phyloP scores from a whole-genome alignment of 768 basidiomycete species.

The Obba rivulosa region DNA sequence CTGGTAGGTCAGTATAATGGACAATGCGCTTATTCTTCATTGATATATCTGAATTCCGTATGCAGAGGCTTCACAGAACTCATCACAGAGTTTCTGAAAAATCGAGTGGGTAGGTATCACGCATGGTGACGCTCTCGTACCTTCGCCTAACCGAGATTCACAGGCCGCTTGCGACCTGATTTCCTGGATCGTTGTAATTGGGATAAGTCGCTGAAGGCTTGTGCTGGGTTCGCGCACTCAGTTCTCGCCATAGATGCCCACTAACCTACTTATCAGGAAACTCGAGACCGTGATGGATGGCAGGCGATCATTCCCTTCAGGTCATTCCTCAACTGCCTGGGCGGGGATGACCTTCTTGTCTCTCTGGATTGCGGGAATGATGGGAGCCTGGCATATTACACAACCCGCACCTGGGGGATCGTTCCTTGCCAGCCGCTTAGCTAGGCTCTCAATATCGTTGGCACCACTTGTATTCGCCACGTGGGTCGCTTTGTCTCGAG shows the following conservation, averaged over 20 bases:
- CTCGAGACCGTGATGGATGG: conserved; percentile 38
- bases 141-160: background rate
- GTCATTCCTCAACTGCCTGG: conserved; percentile 64
- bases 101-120: conserved; percentile 46
- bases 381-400: conserved; percentile 51
- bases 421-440: conserved; percentile 42
- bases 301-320: conserved; percentile 62
- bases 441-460: conserved; percentile 41
- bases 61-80: conserved; percentile 41
- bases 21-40: conserved; percentile 26
- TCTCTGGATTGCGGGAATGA: conserved; percentile 60
- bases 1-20: conserved; percentile 25
- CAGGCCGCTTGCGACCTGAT: conserved; percentile 55
- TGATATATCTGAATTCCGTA: conserved; percentile 2
- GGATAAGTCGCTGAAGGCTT: conserved; percentile 40
- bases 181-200: conserved; percentile 63
- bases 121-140: too few species aligned
- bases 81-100: conserved; percentile 48
- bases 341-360: conserved; percentile 60
- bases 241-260: too few species aligned
- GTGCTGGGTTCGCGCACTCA: conserved; percentile 52
- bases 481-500: conserved; percentile 56
- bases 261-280: conserved; percentile 20
- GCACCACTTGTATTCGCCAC: conserved; percentile 50
- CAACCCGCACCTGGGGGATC: conserved; percentile 30